phyloP scores from a whole-genome alignment of 768 basidiomycete genomes.

The Chlorophyllum brunneum region DNA sequence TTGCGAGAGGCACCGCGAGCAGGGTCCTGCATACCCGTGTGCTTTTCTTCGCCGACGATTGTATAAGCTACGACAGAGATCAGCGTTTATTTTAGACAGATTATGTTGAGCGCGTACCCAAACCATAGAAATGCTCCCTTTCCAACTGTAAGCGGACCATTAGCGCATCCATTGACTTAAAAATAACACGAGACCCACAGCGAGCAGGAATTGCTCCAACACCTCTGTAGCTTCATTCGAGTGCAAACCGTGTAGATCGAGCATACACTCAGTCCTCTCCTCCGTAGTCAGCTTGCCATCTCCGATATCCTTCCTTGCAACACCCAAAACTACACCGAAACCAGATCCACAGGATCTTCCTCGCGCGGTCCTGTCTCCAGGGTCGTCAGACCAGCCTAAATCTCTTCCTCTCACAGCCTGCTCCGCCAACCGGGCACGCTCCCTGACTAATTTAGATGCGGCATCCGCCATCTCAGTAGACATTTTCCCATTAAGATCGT shows the following conservation, averaged over 20 bases:
- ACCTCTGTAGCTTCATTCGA: constrained; percentile 91
- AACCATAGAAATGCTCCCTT: constrained; percentile 80
- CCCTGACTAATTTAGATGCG: constrained; percentile 79
- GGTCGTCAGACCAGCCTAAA: constrained; percentile 77
- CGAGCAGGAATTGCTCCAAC: constrained; percentile 81
- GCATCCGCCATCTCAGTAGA: constrained; percentile 79
- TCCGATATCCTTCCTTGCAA: constrained; percentile 58
- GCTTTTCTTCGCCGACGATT: constrained; percentile 94
- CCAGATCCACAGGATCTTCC: constrained; percentile 80
- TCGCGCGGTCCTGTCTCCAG: constrained; percentile 66
- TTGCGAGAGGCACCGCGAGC: constrained; percentile 78
- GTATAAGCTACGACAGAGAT: constrained; percentile 58
- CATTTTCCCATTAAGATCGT: constrained; percentile 93
- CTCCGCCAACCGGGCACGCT: constrained; percentile 72
- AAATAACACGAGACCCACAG: constrained; percentile 49
- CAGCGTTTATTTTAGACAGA: constrained; percentile 4
- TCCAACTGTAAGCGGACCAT: constrained; percentile 54
- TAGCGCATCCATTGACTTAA: background rate
- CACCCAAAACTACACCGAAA: constrained; percentile 84
- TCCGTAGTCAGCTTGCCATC: constrained; percentile 65
- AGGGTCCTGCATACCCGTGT: constrained; percentile 87
- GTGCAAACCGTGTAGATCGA: constrained; percentile 94
- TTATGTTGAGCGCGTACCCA: constrained; percentile 47
- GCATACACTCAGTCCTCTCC: constrained; percentile 82
- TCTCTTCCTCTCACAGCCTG: constrained; percentile 72